Evolutionary conservation across 805 yeast genomes (phyloP).

Genomic region (Suhomyces sp.): DNA sequence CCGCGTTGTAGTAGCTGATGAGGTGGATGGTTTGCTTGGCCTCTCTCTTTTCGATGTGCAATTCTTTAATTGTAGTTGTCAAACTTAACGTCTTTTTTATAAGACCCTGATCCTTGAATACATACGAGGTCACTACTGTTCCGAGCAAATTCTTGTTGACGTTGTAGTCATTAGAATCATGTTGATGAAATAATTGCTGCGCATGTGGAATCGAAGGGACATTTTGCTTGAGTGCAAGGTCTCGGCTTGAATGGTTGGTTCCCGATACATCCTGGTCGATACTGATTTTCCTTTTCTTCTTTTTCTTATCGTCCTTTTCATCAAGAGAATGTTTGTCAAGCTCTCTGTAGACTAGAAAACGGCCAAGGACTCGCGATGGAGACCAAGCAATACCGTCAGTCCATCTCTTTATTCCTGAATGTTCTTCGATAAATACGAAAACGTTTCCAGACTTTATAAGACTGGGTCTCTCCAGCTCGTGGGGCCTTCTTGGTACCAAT

Average conservation of each 20-base stretch:
- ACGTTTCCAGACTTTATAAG: conserved; percentile 75
- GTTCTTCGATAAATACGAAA: conserved; percentile 80
- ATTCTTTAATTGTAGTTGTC: conserved; percentile 20
- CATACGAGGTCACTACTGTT: conserved; percentile 51
- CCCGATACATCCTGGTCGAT: conserved; percentile 11
- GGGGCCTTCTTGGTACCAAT: conserved; percentile 74
- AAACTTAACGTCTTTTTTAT: conserved; percentile 80
- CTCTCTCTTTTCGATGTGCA: conserved; percentile 21
- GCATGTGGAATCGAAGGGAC: conserved; percentile 6
- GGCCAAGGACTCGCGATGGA: conserved; percentile 82
- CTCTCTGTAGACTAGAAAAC: conserved; percentile 82
- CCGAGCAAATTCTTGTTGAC: conserved; percentile 33
- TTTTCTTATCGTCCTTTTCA: conserved; percentile 45
- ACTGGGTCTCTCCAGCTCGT: conserved; percentile 65
- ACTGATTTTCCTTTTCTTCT: conserved; percentile 27
- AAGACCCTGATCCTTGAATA: conserved; percentile 68
- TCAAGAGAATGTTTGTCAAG: conserved; percentile 38
- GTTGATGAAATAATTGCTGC: conserved; percentile 4
- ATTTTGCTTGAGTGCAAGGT: not conserved
- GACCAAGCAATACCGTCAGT: conserved; percentile 96
- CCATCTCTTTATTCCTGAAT: conserved; percentile 87
- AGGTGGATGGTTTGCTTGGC: conserved; percentile 59
- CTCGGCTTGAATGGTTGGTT: not conserved
- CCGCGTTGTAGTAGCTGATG: conserved; percentile 73
- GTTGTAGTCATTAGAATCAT: conserved; percentile 8